phyloP scores from a whole-genome alignment of 1,139 yeast genomes.

The Kodamaea derodonti region DNA sequence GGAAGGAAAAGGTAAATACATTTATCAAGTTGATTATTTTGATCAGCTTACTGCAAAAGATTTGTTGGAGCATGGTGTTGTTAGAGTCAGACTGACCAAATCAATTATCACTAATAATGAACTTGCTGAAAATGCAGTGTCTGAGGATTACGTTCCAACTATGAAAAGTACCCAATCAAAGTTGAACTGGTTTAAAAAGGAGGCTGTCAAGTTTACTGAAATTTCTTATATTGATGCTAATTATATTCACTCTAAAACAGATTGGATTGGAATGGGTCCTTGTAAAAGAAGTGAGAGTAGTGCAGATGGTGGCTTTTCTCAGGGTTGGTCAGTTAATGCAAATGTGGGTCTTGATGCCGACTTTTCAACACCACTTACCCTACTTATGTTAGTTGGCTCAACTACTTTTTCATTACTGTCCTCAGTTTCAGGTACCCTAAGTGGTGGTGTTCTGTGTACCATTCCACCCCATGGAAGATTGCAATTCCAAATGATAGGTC shows the following conservation, averaged over 20 bases:
- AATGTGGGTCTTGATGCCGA: slow-evolving; percentile 14
- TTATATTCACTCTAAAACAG: slow-evolving; percentile 1
- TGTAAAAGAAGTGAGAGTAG: slow-evolving; percentile 10
- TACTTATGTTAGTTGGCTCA: not conserved
- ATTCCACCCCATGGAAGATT: slow-evolving; percentile 17
- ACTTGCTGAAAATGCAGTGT: slow-evolving; percentile 5
- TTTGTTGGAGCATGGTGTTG: slow-evolving; percentile 7
- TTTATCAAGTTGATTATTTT: slow-evolving; percentile 6
- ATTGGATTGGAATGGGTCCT: slow-evolving; percentile 12
- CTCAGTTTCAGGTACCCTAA: not conserved
- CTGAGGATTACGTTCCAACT: not conserved
- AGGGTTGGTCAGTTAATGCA: slow-evolving; percentile 20
- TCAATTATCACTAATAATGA: slow-evolving; percentile 9
- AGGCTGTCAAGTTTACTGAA: slow-evolving; percentile 6
- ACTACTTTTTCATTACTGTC: not conserved
- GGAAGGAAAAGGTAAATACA: slow-evolving; percentile 4
- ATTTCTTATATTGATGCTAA: slow-evolving; percentile 8
- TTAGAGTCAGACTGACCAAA: slow-evolving; percentile 6
- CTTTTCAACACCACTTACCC: slow-evolving; percentile 5
- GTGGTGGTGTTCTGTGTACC: slow-evolving; percentile 14
- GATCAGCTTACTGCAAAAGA: slow-evolving; percentile 7
- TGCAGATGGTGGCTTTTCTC: slow-evolving; percentile 17
- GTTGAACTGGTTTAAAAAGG: not conserved
- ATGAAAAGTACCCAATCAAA: not conserved
- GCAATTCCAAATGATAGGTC: slow-evolving; percentile 21